These are phyloP conservation scores for Cinnamomum chago DNA, from an alignment of 164 flowering plant genomes.

Conservation along the genomic window DNA sequence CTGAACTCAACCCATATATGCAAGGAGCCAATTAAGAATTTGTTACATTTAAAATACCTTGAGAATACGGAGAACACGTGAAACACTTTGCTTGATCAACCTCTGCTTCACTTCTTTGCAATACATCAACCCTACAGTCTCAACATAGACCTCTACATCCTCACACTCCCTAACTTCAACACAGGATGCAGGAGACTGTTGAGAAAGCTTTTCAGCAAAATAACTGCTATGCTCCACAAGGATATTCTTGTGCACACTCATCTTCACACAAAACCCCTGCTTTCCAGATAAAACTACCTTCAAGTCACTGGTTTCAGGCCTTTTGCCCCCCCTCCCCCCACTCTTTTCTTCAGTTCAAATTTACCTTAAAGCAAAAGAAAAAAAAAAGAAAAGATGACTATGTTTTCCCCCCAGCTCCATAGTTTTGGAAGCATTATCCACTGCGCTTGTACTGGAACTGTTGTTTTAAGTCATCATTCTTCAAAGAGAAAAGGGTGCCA, in stretches of 20 bases:
- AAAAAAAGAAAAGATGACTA: too few relatives aligned
- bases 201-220: constrained; percentile 60
- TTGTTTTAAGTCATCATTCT: too few relatives aligned
- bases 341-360: too few relatives aligned
- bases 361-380: too few relatives aligned
- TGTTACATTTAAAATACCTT: constrained; percentile 50
- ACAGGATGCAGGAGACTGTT: constrained; percentile 36
- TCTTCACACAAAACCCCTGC: constrained; percentile 79
- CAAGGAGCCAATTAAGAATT: not conserved
- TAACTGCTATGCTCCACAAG: constrained; percentile 57
- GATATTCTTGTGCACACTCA: constrained; percentile 75
- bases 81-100: constrained; percentile 79
- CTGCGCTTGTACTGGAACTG: too few relatives aligned
- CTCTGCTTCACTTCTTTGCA: constrained; percentile 84
- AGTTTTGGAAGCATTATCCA: too few relatives aligned
- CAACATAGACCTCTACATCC: constrained; percentile 89
- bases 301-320: constrained; percentile 72
- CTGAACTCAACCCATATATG: not conserved
- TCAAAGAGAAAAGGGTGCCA: too few relatives aligned
- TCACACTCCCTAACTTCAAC: constrained; percentile 79
- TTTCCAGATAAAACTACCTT: constrained; percentile 75
- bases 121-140: constrained; percentile 93
- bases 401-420: too few relatives aligned
- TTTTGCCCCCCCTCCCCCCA: too few relatives aligned
- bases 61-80: constrained; percentile 80